These are phyloP conservation scores for Paraphoma sp. DNA, from an alignment of 2,329 filamentous ascomycete species.

Conservation along the genomic window DNA sequence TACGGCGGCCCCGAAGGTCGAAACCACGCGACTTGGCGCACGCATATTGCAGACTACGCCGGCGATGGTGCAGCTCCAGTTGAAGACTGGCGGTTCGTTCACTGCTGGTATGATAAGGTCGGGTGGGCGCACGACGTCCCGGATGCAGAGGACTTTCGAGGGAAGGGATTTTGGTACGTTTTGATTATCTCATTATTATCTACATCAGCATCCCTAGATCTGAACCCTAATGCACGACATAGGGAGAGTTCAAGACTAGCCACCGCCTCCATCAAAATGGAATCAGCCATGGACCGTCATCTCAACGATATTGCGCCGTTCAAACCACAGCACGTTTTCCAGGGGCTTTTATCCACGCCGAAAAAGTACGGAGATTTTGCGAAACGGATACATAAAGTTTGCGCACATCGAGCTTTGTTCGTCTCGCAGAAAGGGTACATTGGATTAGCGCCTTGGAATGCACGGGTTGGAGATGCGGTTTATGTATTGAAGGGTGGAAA, in stretches of 20 bases:
- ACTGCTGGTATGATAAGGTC: neutral
- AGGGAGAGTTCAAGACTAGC: neutral
- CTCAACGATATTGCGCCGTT: neutral
- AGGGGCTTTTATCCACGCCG: neutral
- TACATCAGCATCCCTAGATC: neutral
- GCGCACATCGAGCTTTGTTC: neutral
- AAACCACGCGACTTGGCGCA: neutral
- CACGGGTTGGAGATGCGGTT: neutral
- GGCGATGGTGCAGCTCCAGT: neutral
- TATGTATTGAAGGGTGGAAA: neutral
- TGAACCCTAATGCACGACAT: neutral
- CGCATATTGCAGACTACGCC: neutral
- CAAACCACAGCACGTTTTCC: neutral
- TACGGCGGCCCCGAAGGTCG: neutral
- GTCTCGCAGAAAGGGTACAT: constrained; percentile 1
- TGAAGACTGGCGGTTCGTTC: neutral
- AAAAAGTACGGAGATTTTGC: neutral
- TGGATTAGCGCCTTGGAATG: constrained; percentile 2
- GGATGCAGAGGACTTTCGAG: neutral
- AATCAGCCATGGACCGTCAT: neutral
- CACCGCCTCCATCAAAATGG: neutral
- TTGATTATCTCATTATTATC: neutral
- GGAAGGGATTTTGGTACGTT: neutral
- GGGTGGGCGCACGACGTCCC: neutral
- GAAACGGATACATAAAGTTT: neutral